phyloP scores from a whole-genome alignment of 345 rosid genomes.

The Moricandia arvensis region DNA sequence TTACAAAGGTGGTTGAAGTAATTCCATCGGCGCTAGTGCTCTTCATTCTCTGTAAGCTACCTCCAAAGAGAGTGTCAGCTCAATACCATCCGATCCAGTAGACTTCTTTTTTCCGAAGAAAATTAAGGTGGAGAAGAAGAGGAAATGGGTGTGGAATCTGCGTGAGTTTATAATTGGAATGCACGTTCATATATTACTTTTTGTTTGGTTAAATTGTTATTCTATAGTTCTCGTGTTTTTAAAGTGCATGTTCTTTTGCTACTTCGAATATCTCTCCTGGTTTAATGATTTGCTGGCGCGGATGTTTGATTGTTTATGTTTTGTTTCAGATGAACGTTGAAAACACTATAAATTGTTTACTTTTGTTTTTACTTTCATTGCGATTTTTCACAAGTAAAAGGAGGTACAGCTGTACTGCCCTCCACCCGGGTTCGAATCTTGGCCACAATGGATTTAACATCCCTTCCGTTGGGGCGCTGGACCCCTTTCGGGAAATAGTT shows the following conservation, averaged over 20 bases:
- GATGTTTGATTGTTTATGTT: neutral
- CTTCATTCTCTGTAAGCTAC: conserved; percentile 85
- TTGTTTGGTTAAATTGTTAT: neutral
- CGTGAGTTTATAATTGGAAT: conserved; percentile 25
- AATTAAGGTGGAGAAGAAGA: neutral
- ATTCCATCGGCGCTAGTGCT: conserved; percentile 93
- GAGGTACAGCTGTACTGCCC: no score
- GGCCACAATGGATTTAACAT: no score
- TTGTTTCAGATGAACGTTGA: neutral
- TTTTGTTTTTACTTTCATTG: no score
- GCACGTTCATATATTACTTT: conserved; percentile 18
- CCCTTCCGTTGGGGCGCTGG: no score
- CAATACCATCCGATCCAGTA: conserved; percentile 89
- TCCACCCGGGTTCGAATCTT: no score
- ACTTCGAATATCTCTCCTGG: neutral
- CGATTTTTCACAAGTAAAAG: no score
- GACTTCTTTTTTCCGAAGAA: conserved; percentile 21
- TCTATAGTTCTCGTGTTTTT: neutral
- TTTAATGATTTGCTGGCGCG: neutral
- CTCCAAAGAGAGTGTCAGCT: conserved; percentile 86
- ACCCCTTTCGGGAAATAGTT: no score
- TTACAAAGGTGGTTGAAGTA: conserved; percentile 83
- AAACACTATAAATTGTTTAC: neutral
- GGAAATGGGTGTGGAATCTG: conserved; percentile 27
- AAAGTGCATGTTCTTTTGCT: neutral